Base-by-base conservation (phyloP, 805 yeast species). In the Saccharomycopsis fibuligera region DNA sequence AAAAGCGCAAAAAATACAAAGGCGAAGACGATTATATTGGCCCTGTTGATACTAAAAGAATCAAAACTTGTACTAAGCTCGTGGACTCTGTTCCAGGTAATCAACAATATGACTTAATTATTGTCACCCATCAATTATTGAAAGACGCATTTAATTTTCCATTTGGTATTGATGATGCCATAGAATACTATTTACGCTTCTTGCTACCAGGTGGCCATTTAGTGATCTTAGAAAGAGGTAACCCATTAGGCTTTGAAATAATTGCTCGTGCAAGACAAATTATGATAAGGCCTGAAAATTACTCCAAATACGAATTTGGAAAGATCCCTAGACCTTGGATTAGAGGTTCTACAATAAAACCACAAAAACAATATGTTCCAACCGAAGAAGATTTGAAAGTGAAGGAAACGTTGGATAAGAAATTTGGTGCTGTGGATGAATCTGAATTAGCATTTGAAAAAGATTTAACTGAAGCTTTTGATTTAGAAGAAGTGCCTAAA, bases 221-320 rank as follows among this genome's bases (percentile, higher is more conserved):
- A 10, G 81, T 89, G 1, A 62, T 93, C 1, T 67, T 90, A 2
- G 98, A 93, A 66, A 72, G 96, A 54, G 99, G 99, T 2, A 86
- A 84, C 48, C 87, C 97, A 0, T 60, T 81, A 29, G 98, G 98
- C 0, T 87, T 87, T 60, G 99, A 93, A 64, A 72, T 79, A 2
- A 75, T 89, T 49, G 95, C 96, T 0, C 72, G 96, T 47, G 96
- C 97, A 3, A 73, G 99, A 59, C 96, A 91, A 62, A 67, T 87
- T 3, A 78, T 88, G 76, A 68, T 91, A n/a, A 78, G 98, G 56
- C 96, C 97, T 0, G 95, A 84, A 57, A 74, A 77, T 4, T 71
- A 70, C 56, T 48, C 51, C 4, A 70, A 65, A 5, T 64, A 65
- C 10, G 84, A 79, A 55, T 60, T 65, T 35, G 83, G 83, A 0